A percentile compares a stretch with the other conserved stretches of the same genome.
phyloP scores from a whole-genome alignment of 768 basidiomycete genomes.

The Lactarius evosmus region DNA sequence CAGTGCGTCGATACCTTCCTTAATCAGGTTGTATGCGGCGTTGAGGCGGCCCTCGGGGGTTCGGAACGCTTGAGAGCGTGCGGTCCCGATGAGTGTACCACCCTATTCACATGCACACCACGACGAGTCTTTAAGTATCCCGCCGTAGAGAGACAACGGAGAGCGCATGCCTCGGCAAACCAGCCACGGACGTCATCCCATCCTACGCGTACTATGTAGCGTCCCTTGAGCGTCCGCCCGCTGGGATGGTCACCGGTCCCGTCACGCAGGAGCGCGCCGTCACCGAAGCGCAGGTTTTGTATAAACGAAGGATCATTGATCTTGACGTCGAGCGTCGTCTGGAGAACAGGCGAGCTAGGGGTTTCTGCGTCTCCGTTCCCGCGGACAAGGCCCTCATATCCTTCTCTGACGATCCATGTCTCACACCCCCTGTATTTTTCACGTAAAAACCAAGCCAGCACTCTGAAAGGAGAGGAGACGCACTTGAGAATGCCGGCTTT shows the following conservation, averaged over 20 bases:
- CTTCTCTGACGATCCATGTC: constrained; percentile 94
- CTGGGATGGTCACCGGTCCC: constrained; percentile 71
- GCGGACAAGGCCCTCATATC: constrained; percentile 95
- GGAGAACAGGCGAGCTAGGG: constrained; percentile 27
- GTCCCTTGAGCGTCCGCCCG: constrained; percentile 77
- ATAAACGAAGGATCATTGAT: constrained; percentile 42
- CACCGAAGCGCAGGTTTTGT: constrained; percentile 80
- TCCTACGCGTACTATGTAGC: constrained; percentile 92
- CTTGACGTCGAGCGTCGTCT: constrained; percentile 29
- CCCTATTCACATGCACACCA: constrained; percentile 47
- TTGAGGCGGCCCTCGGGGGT: constrained; percentile 83
- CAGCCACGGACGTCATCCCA: constrained; percentile 98
- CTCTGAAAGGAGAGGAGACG: constrained; percentile 30
- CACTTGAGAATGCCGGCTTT: constrained; percentile 90
- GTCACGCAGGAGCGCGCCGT: constrained; percentile 71
- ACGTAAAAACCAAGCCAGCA: neutral
- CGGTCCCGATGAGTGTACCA: constrained; percentile 95
- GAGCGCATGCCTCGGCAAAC: constrained; percentile 71
- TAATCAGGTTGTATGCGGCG: constrained; percentile 88
- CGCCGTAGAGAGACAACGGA: neutral
- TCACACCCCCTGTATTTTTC: constrained; percentile 77
- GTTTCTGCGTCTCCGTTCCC: constrained; percentile 55
- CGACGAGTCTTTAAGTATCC: neutral
- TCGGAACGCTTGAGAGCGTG: constrained; percentile 79
- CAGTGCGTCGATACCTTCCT: constrained; percentile 95